Evolutionary conservation across 495 filamentous ascomycete genomes (phyloP).

Genomic region (Rhypophila decipiens): DNA sequence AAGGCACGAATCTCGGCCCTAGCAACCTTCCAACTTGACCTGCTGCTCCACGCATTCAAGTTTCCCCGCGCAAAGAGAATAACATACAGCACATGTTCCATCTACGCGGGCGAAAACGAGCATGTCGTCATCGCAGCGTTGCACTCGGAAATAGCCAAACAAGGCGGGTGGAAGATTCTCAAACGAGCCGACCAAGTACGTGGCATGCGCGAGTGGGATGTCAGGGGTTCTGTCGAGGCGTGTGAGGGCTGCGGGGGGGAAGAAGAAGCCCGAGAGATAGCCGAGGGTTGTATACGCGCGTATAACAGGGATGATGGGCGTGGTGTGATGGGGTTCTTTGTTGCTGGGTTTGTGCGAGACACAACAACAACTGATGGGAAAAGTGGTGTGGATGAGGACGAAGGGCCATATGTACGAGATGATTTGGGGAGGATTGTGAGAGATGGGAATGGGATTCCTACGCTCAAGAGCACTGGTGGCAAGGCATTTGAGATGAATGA

Average conservation of each 20-base stretch:
- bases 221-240: slow-evolving; percentile 64
- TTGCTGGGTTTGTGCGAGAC: slow-evolving; percentile 42
- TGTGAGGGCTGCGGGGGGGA: slow-evolving; percentile 34
- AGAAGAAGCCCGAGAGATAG: slow-evolving; percentile 34
- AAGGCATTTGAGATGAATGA: slow-evolving; percentile 14
- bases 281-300: slow-evolving; percentile 75
- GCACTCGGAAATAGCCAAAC: slow-evolving; percentile 53
- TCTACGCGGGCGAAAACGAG: slow-evolving; percentile 84
- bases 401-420: slow-evolving; percentile 33
- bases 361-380: too few relatives aligned
- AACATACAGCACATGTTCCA: slow-evolving; percentile 88
- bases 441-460: slow-evolving; percentile 32
- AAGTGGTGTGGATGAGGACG: slow-evolving; percentile 10
- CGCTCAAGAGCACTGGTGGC: slow-evolving; percentile 25
- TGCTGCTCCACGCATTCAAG: slow-evolving; percentile 73
- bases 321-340: slow-evolving; percentile 52
- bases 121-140: slow-evolving; percentile 68
- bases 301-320: slow-evolving; percentile 72
- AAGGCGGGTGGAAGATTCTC: slow-evolving; percentile 71
- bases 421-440: slow-evolving; percentile 31
- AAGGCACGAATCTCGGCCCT: slow-evolving; percentile 60
- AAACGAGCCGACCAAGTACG: slow-evolving; percentile 61
- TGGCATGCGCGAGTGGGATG: slow-evolving; percentile 64
- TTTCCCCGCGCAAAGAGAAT: slow-evolving; percentile 75
- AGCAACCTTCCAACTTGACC: slow-evolving; percentile 67